These are phyloP conservation scores for Hypholoma fasciculare DNA, from an alignment of 768 basidiomycete species.

Conservation along the genomic window DNA sequence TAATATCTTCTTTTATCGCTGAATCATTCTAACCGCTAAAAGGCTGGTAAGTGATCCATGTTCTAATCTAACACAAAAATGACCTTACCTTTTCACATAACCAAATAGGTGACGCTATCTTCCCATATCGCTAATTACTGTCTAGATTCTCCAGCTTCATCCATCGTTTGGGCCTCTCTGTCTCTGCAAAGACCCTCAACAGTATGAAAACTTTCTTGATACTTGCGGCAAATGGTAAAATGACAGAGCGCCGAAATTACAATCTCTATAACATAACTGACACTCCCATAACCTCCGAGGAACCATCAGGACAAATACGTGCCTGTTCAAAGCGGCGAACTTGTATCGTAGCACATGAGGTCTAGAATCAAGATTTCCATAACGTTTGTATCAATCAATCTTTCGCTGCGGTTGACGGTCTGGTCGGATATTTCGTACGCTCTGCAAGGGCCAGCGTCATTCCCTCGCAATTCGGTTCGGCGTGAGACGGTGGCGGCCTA, in stretches of 20 bases:
- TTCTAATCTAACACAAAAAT: background rate
- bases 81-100: background rate
- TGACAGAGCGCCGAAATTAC: no score
- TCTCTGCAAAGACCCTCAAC: no score
- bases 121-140: background rate
- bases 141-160: background rate
- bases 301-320: background rate
- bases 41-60: background rate
- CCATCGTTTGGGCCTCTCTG: no score
- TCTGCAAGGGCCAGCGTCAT: no score
- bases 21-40: background rate
- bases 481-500: no score
- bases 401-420: background rate
- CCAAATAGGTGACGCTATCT: background rate
- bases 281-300: background rate
- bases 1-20: background rate
- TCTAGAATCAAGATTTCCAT: background rate
- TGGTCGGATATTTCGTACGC: no score
- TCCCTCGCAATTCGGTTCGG: no score
- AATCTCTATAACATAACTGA: background rate
- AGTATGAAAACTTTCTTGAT: no score
- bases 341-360: background rate
- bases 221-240: no score
- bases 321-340: background rate
- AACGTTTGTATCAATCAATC: background rate